A percentile compares a stretch with the other conserved stretches of the same genome.
phyloP scores from a whole-genome alignment of 352 stramenopile genomes.

The Phytophthora citricola region DNA sequence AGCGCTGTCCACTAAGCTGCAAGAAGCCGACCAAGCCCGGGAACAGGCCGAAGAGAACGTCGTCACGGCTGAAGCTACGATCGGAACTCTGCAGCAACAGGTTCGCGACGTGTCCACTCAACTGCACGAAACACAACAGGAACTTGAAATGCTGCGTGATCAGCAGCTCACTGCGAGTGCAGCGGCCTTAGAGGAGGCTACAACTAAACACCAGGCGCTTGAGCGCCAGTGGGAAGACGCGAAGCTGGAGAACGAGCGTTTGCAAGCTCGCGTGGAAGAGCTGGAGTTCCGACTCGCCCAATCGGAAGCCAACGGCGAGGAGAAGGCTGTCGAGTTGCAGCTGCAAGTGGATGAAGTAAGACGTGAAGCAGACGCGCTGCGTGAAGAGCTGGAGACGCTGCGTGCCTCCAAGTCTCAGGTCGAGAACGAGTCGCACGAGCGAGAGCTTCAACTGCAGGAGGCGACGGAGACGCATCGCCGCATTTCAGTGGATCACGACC shows the following conservation, averaged over 20 bases:
- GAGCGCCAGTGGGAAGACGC: conserved; percentile 62
- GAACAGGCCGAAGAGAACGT: conserved; percentile 37
- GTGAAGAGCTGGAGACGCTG: conserved; percentile 57
- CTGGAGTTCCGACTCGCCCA: conserved; percentile 53
- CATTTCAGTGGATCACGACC: conserved; percentile 47
- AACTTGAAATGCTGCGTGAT: conserved; percentile 53
- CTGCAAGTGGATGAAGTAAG: conserved; percentile 57
- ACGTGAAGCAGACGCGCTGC: conserved; percentile 53
- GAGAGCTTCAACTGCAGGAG: conserved; percentile 49
- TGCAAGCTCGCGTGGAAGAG: conserved; percentile 69
- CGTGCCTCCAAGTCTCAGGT: conserved; percentile 54
- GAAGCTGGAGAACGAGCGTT: conserved; percentile 56
- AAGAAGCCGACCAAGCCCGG: conserved; percentile 37
- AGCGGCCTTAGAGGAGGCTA: conserved; percentile 50
- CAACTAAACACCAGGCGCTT: conserved; percentile 64
- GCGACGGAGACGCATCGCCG: conserved; percentile 53
- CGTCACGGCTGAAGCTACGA: conserved; percentile 40
- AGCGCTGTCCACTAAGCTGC: conserved; percentile 33
- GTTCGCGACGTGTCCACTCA: conserved; percentile 67
- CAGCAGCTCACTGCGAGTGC: conserved; percentile 56
- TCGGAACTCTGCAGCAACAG: conserved; percentile 59
- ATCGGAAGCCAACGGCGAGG: conserved; percentile 45
- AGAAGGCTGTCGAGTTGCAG: conserved; percentile 57
- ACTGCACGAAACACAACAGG: conserved; percentile 51
- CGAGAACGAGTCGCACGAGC: conserved; percentile 57